Conservation (phyloP, 2,329 filamentous ascomycete genomes). For the Alternaria sp. region DNA sequence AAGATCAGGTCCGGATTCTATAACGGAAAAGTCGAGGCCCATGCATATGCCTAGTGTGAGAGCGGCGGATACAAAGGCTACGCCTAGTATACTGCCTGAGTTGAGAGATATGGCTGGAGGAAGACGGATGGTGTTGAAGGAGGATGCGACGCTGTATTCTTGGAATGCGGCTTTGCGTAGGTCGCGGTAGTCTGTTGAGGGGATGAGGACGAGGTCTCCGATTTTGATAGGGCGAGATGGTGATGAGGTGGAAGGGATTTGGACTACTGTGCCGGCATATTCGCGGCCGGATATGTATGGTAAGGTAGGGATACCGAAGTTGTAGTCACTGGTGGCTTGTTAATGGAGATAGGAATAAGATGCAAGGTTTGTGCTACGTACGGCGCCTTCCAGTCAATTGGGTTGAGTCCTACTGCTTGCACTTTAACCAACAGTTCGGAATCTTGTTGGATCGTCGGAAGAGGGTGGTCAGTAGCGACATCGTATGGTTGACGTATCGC, state of each 20-base stretch:
- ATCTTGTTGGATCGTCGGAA: constrained; percentile 57
- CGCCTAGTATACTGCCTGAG: constrained; percentile 70
- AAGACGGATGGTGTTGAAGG: constrained; percentile 58
- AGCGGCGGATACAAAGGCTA: constrained; percentile 75
- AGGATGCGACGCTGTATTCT: constrained; percentile 71
- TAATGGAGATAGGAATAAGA: not conserved
- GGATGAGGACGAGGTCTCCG: constrained; percentile 61
- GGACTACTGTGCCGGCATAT: constrained; percentile 70
- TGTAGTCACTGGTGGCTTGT: constrained; percentile 65
- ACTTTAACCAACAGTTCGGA: constrained; percentile 71
- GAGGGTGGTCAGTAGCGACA: constrained; percentile 54
- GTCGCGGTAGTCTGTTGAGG: constrained; percentile 79
- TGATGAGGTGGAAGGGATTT: constrained; percentile 44
- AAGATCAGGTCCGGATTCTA: constrained; percentile 67
- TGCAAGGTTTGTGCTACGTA: constrained; percentile 60
- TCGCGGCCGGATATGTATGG: constrained; percentile 77
- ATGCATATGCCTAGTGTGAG: constrained; percentile 74
- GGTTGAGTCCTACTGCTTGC: constrained; percentile 74
- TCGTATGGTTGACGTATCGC: constrained; percentile 61
- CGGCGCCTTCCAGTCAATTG: constrained; percentile 80
- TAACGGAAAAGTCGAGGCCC: constrained; percentile 69
- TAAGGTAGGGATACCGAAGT: constrained; percentile 72
- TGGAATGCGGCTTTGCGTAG: constrained; percentile 76
- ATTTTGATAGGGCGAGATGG: constrained; percentile 58
- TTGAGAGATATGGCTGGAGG: constrained; percentile 63